Percentiles rank a stretch among this genome's conserved stretches.
Conservation (phyloP, 1,284 basidiomycete species). For the Malassezia nana region DNA sequence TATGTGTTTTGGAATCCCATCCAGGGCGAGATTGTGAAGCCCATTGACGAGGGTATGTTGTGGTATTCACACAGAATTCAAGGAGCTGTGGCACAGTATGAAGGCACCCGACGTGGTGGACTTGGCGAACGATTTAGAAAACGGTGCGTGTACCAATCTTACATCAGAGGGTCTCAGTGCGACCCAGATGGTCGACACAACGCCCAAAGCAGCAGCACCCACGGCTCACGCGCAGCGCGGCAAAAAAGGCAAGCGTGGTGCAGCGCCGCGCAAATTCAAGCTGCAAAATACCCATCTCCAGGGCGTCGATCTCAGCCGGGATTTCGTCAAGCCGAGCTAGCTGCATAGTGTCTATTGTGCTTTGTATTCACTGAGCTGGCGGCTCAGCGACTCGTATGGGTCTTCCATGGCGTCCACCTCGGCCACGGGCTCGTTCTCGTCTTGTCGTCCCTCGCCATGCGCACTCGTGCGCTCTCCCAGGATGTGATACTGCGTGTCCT, state of each 20-base stretch:
- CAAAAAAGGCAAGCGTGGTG: conserved; percentile 28
- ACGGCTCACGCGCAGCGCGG: conserved; percentile 21
- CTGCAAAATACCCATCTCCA: conserved; percentile 79
- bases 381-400: conserved; percentile 21
- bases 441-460: conserved; percentile 21
- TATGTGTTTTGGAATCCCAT: conserved; percentile 89
- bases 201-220: conserved; percentile 22
- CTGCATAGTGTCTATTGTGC: background rate
- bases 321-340: conserved; percentile 32
- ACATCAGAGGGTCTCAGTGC: conserved; percentile 31
- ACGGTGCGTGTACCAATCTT: conserved; percentile 51
- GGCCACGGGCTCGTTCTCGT: conserved; percentile 23
- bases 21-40: conserved; percentile 61
- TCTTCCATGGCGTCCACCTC: conserved; percentile 39
- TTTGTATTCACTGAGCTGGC: conserved; percentile 20
- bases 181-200: conserved; percentile 26
- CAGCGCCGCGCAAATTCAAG: conserved; percentile 51
- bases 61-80: conserved; percentile 59
- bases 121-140: conserved; percentile 62
- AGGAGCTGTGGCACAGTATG: conserved; percentile 71
- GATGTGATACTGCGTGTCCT: conserved; percentile 20
- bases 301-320: conserved; percentile 66
- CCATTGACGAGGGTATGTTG: conserved; percentile 66
- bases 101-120: conserved; percentile 76
- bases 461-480: conserved; percentile 30